These are phyloP conservation scores for Violaceomyces palustris DNA, from an alignment of 1,284 basidiomycete genomes.

Conservation along the genomic window DNA sequence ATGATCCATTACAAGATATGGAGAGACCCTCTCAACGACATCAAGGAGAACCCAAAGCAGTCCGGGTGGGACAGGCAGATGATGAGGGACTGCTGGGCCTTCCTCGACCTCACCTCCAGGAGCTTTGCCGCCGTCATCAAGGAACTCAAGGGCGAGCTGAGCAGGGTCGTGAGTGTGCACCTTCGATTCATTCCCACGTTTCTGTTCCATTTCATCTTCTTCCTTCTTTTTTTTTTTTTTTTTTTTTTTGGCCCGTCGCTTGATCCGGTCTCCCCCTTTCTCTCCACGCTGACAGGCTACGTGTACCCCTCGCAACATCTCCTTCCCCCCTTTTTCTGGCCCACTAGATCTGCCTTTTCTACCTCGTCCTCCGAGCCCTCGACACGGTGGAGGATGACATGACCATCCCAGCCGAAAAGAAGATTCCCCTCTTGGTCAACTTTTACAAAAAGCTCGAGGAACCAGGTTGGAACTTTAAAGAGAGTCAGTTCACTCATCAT, in stretches of 20 bases:
- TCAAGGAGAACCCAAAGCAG: constrained; percentile 50
- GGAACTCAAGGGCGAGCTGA: constrained; percentile 90
- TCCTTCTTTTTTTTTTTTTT: too few relatives aligned
- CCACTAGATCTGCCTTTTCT: constrained; percentile 81
- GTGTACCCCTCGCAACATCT: background rate
- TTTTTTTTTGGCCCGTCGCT: too few relatives aligned
- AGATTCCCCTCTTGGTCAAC: constrained; percentile 76
- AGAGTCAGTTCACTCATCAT: constrained; percentile 58
- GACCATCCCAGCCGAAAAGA: constrained; percentile 79
- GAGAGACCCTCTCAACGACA: constrained; percentile 55
- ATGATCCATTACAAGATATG: constrained; percentile 55
- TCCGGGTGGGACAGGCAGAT: constrained; percentile 48
- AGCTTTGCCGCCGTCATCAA: constrained; percentile 93
- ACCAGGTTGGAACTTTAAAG: constrained; percentile 82
- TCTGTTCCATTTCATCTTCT: constrained; percentile 56
- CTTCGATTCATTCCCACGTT: background rate
- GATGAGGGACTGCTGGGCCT: constrained; percentile 87
- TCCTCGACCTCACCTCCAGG: constrained; percentile 81
- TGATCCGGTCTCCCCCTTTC: too few relatives aligned
- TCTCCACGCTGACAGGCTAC: too few relatives aligned
- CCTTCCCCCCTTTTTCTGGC: background rate
- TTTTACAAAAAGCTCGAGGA: constrained; percentile 78
- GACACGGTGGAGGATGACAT: constrained; percentile 99
- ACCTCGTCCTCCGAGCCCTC: constrained; percentile 83
- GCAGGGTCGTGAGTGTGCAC: too few relatives aligned